Base-by-base conservation (phyloP, 1,284 basidiomycete genomes). In the Moesziomyces aphidis region DNA sequence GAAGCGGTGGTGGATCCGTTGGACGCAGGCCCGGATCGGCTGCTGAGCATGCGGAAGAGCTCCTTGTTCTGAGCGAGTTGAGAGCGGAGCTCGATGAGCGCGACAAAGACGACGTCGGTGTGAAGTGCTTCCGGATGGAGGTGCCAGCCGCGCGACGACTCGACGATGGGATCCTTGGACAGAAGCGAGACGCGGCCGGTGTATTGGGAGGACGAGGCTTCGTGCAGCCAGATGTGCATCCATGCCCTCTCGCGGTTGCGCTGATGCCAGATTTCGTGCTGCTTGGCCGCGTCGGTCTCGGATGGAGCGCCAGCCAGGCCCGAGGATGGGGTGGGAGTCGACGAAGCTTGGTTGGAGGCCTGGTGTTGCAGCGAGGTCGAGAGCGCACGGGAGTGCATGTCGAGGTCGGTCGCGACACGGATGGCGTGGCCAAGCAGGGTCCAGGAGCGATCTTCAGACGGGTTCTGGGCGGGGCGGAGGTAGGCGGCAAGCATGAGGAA, bases 211-310 rank as follows among this genome's bases (percentile, higher is more conserved):
- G 61, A 61, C 9, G 71, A 73, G 13, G 66, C 65, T 43, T 73
- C 71, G 50, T 73, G 71, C 23, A 73, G 67, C 71, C 71, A 73
- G 26, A 73, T 53, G 48, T 73, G 65, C 65, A 73, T 73, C 71
- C 71, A 73, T 1, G 68, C 68, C n/a, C 68, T 23, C 43, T 71
- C 62, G n/a, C 55, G 55, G 22, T 68, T 67, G 42, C 65, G 57
- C 34, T 59, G 66, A 23, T 68, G 55, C 54, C 52, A 61, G n/a
- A 57, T 31, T 13, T 65, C 58, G 9, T 57, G 45, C 48, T 51
- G 52, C 21, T 64, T 53, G 11, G 48, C 23, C 4, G 19, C n/a
- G 8, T 50, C 42, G 19, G 21, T 17, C 8, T 50, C 46, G 43
- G 43, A 8, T 15, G 34, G 1, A 23, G 26, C 8, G 7, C 26